Percentiles rank a stretch among this genome's conserved stretches.
phyloP scores from a whole-genome alignment of 768 basidiomycete species.

The Tulasnella sp. region DNA sequence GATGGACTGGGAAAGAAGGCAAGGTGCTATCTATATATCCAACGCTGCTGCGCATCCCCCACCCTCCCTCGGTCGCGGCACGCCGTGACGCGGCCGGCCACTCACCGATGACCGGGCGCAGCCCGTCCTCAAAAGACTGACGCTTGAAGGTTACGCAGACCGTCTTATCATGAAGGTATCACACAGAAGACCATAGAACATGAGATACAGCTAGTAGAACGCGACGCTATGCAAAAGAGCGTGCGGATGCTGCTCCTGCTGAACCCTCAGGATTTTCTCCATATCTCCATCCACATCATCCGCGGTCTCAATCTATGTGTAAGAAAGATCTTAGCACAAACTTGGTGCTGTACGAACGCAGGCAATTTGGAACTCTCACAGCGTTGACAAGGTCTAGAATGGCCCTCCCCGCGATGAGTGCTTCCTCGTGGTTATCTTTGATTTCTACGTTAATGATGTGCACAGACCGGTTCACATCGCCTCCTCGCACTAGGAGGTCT shows the following conservation, averaged over 20 bases:
- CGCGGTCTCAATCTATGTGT: conserved; percentile 66
- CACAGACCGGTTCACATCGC: conserved; percentile 87
- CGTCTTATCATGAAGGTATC: neutral
- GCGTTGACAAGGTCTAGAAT: conserved; percentile 85
- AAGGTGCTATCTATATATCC: too few relatives aligned
- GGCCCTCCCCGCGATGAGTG: conserved; percentile 87
- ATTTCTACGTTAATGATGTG: conserved; percentile 98
- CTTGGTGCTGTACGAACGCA: neutral
- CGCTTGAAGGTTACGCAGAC: too few relatives aligned
- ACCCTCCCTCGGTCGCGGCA: too few relatives aligned
- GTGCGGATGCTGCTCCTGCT: conserved; percentile 88
- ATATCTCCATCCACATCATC: conserved; percentile 88
- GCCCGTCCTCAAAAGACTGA: too few relatives aligned
- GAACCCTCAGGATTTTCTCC: conserved; percentile 67
- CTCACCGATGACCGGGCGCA: too few relatives aligned
- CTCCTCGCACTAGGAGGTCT: conserved; percentile 81
- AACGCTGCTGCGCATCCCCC: too few relatives aligned
- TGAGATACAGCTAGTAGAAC: conserved; percentile 54
- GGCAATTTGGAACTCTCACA: conserved; percentile 38
- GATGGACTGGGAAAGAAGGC: neutral
- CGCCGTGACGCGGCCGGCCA: too few relatives aligned
- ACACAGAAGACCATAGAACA: neutral
- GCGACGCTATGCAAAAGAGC: conserved; percentile 81
- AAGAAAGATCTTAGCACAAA: conserved; percentile 16
- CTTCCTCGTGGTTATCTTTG: conserved; percentile 98